Conservation (phyloP, 2,329 filamentous ascomycete species). For the Keithomyces neogunnii region DNA sequence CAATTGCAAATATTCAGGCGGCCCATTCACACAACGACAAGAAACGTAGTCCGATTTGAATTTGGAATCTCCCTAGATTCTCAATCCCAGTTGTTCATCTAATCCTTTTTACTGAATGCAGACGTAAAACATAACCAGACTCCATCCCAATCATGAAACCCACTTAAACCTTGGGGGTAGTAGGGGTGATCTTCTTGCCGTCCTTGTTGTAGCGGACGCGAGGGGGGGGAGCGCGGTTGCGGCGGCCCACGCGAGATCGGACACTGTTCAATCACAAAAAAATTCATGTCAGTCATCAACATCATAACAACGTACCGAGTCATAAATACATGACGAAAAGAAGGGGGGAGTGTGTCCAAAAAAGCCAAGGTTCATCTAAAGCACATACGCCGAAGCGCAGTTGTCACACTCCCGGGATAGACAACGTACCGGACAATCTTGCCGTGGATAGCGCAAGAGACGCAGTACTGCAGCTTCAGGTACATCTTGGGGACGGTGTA, state of each 20-base stretch:
- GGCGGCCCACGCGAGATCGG: conserved; percentile 90
- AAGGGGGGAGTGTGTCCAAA: conserved; percentile 23
- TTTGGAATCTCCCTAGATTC: conserved; percentile 14
- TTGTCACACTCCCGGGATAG: conserved; percentile 50
- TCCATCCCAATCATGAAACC: conserved; percentile 25
- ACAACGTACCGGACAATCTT: conserved; percentile 98
- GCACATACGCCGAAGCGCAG: conserved; percentile 41
- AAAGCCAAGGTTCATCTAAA: conserved; percentile 55
- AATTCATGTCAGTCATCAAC: conserved; percentile 29
- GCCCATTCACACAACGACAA: conserved; percentile 8
- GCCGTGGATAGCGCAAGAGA: conserved; percentile 99
- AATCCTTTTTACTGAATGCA: conserved; percentile 27
- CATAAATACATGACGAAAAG: conserved; percentile 5
- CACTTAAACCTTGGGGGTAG: conserved; percentile 35
- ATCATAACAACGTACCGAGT: conserved; percentile 19
- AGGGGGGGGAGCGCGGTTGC: conserved; percentile 97
- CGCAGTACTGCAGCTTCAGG: conserved; percentile 99
- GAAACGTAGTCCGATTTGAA: conserved; percentile 15
- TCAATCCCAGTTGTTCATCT: conserved; percentile 26
- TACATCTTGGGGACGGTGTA: conserved; percentile 99
- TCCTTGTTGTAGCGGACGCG: conserved; percentile 99
- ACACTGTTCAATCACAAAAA: conserved; percentile 53
- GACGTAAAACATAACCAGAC: conserved; percentile 28
- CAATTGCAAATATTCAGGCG: background rate
- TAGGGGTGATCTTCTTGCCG: conserved; percentile 97